Evolutionary conservation across 2,329 filamentous ascomycete species (phyloP), one percentile per base, ranked within the genome.

Genomic region (Endocalyx cinctus): DNA sequence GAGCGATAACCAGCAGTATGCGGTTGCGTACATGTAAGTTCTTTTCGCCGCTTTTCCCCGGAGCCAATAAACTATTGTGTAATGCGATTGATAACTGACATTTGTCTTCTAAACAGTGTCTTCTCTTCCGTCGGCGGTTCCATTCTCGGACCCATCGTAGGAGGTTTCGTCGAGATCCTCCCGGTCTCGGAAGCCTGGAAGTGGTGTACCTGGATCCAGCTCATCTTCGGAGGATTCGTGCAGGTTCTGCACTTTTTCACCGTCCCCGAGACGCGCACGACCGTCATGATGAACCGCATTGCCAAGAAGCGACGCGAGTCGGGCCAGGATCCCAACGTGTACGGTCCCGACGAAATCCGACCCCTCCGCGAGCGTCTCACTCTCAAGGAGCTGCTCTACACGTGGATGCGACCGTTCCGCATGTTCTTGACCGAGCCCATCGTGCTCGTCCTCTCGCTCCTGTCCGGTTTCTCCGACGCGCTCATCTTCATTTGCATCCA

Each of bases 111-210:
- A 17, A 65, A 33, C 23, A 54, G 50, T 17, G 84, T 88, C 30
- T 86, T 89, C 50, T 87, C 84, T 0, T 88, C 84, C 0, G 84
- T 89, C 12, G 83, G 79, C 16, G 85, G 84, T 10, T 87, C 83
- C 0, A 77, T 87, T 7, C 67, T 89, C 2, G 85, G 84, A 0
- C 84, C 84, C 8, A 81, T 89, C 27, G 70, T 87, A n/a, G 85
- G 84, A 45, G 85, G 84, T 1, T 88, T 88, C 50, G 75, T 82
- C 13, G 75, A 88, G 55, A 58, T 74, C 19, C 78, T 77, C 45
- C 66, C 84, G 0, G 54, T 63, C 2, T 6, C 22, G n/a, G 16
- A 40, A 8, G 40, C 38, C 17, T 92, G 85, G 85, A 72, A 74
- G 44, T 88, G 53, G 54, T 51, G 51, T 34, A 88, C 90, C 55